phyloP scores from a whole-genome alignment of 2,329 filamentous ascomycete species.

The Xylariaceae sp. region DNA sequence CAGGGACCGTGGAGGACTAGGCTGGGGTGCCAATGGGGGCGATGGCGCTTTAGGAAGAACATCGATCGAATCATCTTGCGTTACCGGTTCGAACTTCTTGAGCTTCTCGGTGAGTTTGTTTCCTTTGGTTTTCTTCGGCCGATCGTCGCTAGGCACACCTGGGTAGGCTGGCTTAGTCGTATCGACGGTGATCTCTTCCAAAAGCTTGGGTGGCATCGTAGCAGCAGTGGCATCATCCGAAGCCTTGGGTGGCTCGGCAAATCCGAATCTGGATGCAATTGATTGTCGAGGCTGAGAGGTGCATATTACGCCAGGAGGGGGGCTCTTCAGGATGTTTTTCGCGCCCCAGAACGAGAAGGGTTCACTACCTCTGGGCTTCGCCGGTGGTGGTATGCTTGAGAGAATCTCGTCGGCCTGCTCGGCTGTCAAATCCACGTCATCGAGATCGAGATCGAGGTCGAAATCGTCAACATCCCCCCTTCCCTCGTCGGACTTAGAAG shows the following conservation, averaged over 20 bases:
- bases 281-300: conserved; percentile 18
- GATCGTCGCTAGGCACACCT: conserved; percentile 33
- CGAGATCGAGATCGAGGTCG: conserved; percentile 20
- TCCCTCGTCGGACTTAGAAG: conserved; percentile 31
- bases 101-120: conserved; percentile 53
- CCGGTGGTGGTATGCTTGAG: conserved; percentile 21
- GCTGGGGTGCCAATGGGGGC: conserved; percentile 37
- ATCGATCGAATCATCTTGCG: conserved; percentile 32
- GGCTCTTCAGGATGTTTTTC: conserved; percentile 33
- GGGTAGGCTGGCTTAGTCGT: conserved; percentile 39
- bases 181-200: conserved; percentile 39
- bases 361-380: conserved; percentile 32
- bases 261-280: conserved; percentile 38
- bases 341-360: conserved; percentile 55
- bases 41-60: conserved; percentile 34
- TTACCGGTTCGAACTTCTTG: conserved; percentile 48
- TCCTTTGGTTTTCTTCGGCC: conserved; percentile 41
- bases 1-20: conserved; percentile 27
- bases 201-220: conserved; percentile 35
- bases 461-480: conserved; percentile 25
- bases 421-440: conserved; percentile 29
- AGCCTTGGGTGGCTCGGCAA: conserved; percentile 45
- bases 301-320: conserved; percentile 31
- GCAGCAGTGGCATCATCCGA: conserved; percentile 39
- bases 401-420: conserved; percentile 30